Base-by-base conservation (phyloP, 805 yeast genomes). In the Yarrowia porcina region DNA sequence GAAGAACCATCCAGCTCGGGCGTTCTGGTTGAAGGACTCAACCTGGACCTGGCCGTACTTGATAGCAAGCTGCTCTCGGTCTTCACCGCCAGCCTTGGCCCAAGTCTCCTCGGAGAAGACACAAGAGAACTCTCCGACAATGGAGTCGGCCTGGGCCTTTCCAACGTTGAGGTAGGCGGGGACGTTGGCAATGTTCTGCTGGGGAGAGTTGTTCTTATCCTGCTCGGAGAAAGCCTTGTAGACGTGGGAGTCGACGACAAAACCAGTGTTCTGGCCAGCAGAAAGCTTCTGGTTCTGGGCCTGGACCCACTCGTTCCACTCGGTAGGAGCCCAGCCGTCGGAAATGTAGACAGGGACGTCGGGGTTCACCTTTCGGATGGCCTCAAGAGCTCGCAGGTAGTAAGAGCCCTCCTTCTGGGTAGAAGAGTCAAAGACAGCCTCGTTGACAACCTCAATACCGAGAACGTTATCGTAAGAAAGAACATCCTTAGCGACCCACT, bases 241-340 rank as follows among this genome's bases (percentile, higher is more conserved):
- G 15, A 88, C 81, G 71, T 94, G 99, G 13, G 87, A 79, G 74
- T 94, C 99, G 41, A 93, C 78, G 0, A 92, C 83, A 9, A 90
- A 81, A 1, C 92, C 93, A 5, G 83, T 67, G 17, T 59, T 20
- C 13, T 52, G 33, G 9, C 65, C 73, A 4, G 74, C 73, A 2
- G 73, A 69, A 15, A 71, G 65, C 44, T 75, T 75, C 32, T 41
- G 35, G 36, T 61, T 63, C 61, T 65, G 62, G 36, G 80, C 79
- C 44, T 69, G 66, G 9, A 90, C 73, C 86, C 88, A 89, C 65
- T 84, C 77, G 23, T 80, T 85, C 89, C 91, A 89, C 70, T 83
- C 89, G 66, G 82, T 82, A 5, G 94, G 82, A 86, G 90, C 87
- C 98, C 98, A 94, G 3, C 96, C 96, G 72, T 93, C 98, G 1